phyloP scores from a whole-genome alignment of 306 rosid species.

The Rosa lucieae region DNA sequence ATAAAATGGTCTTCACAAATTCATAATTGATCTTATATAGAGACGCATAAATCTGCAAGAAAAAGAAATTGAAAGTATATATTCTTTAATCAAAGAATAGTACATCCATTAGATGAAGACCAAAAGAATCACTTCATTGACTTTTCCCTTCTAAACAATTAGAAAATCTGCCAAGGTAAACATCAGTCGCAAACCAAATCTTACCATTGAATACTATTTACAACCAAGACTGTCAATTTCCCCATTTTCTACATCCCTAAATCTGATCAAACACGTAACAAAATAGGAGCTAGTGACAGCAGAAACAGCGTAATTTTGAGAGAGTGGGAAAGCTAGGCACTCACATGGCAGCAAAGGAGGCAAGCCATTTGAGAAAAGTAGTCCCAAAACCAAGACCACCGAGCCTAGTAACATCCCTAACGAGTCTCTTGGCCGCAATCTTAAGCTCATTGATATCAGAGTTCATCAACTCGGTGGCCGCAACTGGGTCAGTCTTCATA shows the following conservation, averaged over 20 bases:
- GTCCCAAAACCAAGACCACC: constrained; percentile 53
- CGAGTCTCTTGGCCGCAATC: constrained; percentile 44
- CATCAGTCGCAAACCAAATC: background rate
- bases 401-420: constrained; percentile 42
- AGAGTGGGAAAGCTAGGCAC: constrained; percentile 4
- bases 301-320: background rate
- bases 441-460: constrained; percentile 50
- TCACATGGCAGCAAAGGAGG: constrained; percentile 63
- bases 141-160: background rate
- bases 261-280: background rate
- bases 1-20: background rate
- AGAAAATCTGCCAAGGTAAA: background rate
- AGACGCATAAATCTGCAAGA: background rate
- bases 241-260: background rate
- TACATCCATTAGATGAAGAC: background rate
- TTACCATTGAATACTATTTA: background rate
- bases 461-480: constrained; percentile 29
- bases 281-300: background rate
- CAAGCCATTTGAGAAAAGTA: constrained; percentile 54
- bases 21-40: background rate
- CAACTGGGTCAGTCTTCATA: constrained; percentile 40
- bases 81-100: background rate
- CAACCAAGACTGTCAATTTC: background rate
- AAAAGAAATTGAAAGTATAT: too few relatives aligned
- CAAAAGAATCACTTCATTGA: background rate